Base-by-base conservation (phyloP, 805 yeast genomes). In the Wickerhamomyces chaumierensis region DNA sequence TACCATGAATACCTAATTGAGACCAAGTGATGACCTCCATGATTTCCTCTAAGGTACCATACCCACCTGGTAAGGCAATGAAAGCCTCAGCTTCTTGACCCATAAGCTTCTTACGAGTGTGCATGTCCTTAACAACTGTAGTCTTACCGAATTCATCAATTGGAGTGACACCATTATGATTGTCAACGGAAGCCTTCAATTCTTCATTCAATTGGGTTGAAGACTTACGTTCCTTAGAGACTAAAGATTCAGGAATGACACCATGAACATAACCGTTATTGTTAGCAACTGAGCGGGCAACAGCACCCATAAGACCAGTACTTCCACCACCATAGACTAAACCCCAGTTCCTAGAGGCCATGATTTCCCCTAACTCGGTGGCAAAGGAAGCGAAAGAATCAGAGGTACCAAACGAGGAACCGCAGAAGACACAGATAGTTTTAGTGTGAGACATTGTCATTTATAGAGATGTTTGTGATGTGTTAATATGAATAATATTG, bases 1-100 rank as follows among this genome's bases (percentile, higher is more conserved):
- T 81, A 44, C 68, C 63, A 58, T 86, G 95, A 47, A 86, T 85
- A 27, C 88, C 92, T 50, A 86, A 68, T 65, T 86, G 95, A 36
- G 78, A 75, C 95, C 95, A 86, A 4, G 95, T 86, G 42, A 81
- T 81, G 39, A 84, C 81, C 63, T 86, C 95, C 79, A 85, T 78
- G 44, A 86, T 66, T 61, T 86, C 95, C 60, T 86, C 95, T 54
- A 84, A 61, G 7, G 94, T 85, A 37, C 95, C 95, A 56, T 77
- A 85, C 3, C 95, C 95, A 45, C 95, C 95, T 13, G 95, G 95
- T 63, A 86, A 68, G 0, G 95, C 94, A 34, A 86, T 73, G 58
- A 86, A 86, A 0, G 90, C 94, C 48, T 76, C 76, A n/a, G 90
- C 79, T 57, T 81, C 88, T 52, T 73, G 69, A 21, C 87, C 94